Evolutionary conservation across 2,329 filamentous ascomycete species (phyloP), one percentile per base, ranked within the genome.

Genomic region (Coniella vitis): DNA sequence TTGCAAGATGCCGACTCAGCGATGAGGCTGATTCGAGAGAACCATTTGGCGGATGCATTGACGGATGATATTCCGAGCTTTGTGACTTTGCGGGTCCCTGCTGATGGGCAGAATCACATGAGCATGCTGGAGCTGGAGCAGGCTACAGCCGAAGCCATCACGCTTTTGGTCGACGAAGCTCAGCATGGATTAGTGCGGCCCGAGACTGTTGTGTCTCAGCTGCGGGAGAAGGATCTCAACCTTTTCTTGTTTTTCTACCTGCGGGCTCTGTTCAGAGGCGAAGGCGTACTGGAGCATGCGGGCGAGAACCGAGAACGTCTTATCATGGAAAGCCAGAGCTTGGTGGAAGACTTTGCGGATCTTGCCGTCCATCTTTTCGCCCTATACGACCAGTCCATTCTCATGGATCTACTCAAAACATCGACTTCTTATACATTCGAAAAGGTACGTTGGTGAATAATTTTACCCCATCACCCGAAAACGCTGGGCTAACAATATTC

Each of bases 241-340:
- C 72, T 88, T 0, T 96, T 95, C 61, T 76, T 95, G 0, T 97
- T 87, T 69, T 94, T 97, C 67, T 98, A 98, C 63, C 76, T 98
- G 20, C 83, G 86, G 12, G 83, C 84, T 0, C 72, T 98, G 3
- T 98, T 91, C 90, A 79, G 76, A 51, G 89, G 87, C 1, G 79
- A 88, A 51, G 79, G 78, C 9, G 76, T 84, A 32, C 67, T 70
- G 50, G 75, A 79, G 48, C 70, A 75, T 55, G 65, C 66, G 17
- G 70, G 70, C 17, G 76, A 79, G 54, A 77, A 73, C 37, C 71
- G 71, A 36, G 79, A 83, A 40, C 72, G 76, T 10, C 65, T 83
- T 3, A 64, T 79, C 7, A 70, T 75, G 55, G 81, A 83, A 52
- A 81, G 75, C 53, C 73, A 75, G 57, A 74, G 85, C 2, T 73